Conservation (phyloP, 371 early-diverging fungal genomes). For the Enterospora canceri region DNA sequence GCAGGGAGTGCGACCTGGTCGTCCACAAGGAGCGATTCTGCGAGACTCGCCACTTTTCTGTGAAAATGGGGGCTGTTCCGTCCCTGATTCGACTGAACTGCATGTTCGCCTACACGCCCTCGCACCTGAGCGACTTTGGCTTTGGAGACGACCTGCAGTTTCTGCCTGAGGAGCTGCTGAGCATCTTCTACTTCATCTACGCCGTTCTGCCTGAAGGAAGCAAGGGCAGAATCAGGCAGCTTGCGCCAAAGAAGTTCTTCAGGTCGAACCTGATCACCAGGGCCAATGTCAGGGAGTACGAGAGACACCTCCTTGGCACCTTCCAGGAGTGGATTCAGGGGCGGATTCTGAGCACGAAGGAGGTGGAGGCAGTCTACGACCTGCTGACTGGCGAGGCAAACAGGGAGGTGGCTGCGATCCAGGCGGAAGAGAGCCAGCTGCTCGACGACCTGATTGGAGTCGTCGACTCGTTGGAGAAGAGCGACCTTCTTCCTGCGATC, state of each 20-base stretch:
- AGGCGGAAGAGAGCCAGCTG: slow-evolving; percentile 27
- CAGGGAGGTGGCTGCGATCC: slow-evolving; percentile 1
- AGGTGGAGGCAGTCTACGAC: slow-evolving; percentile 51
- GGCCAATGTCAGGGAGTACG: slow-evolving; percentile 49
- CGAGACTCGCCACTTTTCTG: slow-evolving; percentile 49
- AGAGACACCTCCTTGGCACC: slow-evolving; percentile 43
- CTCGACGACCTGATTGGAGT: slow-evolving; percentile 47
- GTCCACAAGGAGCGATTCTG: slow-evolving; percentile 54
- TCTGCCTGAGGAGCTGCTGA: slow-evolving; percentile 55
- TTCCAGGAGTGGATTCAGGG: slow-evolving; percentile 47
- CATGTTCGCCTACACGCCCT: slow-evolving; percentile 54
- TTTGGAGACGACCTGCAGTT: slow-evolving; percentile 56
- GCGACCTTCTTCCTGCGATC: slow-evolving; percentile 59
- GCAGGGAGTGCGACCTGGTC: slow-evolving; percentile 47
- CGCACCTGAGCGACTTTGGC: slow-evolving; percentile 52
- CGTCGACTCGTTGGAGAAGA: slow-evolving; percentile 41
- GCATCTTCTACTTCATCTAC: slow-evolving; percentile 52
- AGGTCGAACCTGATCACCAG: slow-evolving; percentile 54
- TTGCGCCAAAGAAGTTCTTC: slow-evolving; percentile 54
- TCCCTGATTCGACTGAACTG: slow-evolving; percentile 15
- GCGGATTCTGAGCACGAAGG: slow-evolving; percentile 34
- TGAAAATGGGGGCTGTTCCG: background rate
- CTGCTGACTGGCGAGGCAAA: slow-evolving; percentile 47
- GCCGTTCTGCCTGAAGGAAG: slow-evolving; percentile 43
- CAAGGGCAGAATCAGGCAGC: slow-evolving; percentile 37